Percentiles rank a stretch among this genome's conserved stretches.
Evolutionary conservation across 257 asterid genomes (phyloP).

Genomic region (Primulina huaijiensis): DNA sequence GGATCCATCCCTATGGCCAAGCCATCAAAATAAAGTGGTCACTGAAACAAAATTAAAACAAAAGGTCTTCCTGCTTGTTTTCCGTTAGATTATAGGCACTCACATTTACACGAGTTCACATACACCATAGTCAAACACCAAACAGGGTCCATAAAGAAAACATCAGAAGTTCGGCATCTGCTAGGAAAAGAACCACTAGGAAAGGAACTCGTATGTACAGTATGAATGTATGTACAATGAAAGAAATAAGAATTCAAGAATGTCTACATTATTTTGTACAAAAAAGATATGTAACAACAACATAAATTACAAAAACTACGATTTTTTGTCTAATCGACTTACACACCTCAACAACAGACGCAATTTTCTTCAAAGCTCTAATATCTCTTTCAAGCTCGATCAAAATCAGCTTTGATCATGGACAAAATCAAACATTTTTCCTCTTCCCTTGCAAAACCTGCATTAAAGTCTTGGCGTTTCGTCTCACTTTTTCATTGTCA

Average conservation of each 20-base stretch:
- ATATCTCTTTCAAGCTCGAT: background rate
- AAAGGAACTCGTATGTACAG: background rate
- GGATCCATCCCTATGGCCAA: background rate
- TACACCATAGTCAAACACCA: background rate
- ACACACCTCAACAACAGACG: background rate
- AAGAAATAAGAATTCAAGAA: background rate
- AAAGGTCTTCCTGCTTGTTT: background rate
- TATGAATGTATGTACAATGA: background rate
- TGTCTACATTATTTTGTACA: conserved; percentile 3
- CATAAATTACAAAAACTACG: background rate
- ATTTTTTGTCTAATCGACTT: background rate
- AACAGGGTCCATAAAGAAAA: background rate
- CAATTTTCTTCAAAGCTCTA: conserved; percentile 8
- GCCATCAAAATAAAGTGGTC: background rate
- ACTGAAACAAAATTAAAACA: background rate
- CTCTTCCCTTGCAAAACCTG: conserved; percentile 68
- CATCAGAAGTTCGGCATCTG: background rate
- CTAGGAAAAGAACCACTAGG: background rate
- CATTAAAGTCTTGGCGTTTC: conserved; percentile 67
- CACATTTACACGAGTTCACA: background rate
- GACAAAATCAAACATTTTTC: conserved; percentile 29
- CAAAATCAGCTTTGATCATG: conserved; percentile 18
- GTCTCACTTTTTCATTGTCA: conserved; percentile 81
- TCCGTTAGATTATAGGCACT: background rate
- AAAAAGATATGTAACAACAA: background rate